Base-by-base conservation (phyloP, 345 rosid genomes). In the Aegle marmelos region DNA sequence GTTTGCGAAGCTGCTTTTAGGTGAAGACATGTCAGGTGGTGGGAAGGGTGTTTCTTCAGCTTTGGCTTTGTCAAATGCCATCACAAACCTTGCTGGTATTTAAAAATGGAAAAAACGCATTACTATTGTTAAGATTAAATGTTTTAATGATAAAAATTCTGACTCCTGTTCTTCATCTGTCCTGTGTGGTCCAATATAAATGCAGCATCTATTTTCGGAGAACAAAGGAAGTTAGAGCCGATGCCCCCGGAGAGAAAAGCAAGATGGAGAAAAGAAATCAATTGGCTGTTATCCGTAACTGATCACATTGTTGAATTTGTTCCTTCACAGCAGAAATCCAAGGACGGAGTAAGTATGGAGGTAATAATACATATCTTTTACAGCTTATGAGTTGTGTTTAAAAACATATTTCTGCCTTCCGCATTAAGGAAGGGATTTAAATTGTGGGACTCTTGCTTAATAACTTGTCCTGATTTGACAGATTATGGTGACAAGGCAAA, bases 401-500 rank as follows among this genome's bases (percentile, higher is more conserved):
- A 2, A 53, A 53, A 17, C 57, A 53, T 17, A 19, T 53, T 50
- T 16, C 56, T 2, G 4, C 48, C 48, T 41, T 41, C 7, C 1
- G 48, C 48, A 41, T 41, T 41, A 0, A 11, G 50, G 17, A 45
- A 45, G 4, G 50, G 50, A 45, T 13, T 45, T 16, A 45, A 45
- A 13, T 11, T 45, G 13, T 45, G 16, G 13, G 50, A 45, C 17
- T 11, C 17, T 45, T 2, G 17, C 50, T 45, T 45, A 45, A 11
- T 11, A 56, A 4, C 17, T 75, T 7, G 31, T n/a, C 64, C 36
- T 59, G 10, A 58, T 64, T 78, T 77, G 41, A 79, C 73, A 96
- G 99, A 87, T 96, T 72, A 96, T 96, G 99, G 87, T 89, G 57
- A 94, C 98, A 22, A 83, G 84, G 81, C 98, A 96, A 83, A 86